A percentile compares a stretch with the other conserved stretches of the same genome.
These are phyloP conservation scores for Cynara cardunculus DNA, from an alignment of 129 eudicot genomes.

Conservation along the genomic window DNA sequence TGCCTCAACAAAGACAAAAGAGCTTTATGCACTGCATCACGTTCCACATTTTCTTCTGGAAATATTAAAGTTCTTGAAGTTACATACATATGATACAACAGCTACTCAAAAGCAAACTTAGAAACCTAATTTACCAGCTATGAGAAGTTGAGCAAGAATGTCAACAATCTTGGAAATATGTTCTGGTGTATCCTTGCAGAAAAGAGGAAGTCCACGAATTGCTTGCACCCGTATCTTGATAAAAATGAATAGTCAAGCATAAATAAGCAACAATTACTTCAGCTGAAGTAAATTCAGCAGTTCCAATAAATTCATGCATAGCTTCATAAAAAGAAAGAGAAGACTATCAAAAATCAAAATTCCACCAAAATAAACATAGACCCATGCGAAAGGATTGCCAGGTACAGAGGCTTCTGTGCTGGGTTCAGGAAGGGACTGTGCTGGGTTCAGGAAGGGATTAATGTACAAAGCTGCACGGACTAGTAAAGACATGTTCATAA, in stretches of 20 bases:
- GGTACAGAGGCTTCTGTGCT: background rate
- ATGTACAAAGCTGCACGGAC: background rate
- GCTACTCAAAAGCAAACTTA: background rate
- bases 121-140: constrained; percentile 56
- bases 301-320: background rate
- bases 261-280: constrained; percentile 2
- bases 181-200: constrained; percentile 95
- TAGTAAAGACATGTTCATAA: background rate
- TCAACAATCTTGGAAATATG: constrained; percentile 88
- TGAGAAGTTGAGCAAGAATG: constrained; percentile 90
- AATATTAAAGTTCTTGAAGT: constrained; percentile 20
- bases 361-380: background rate
- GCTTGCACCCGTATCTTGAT: constrained; percentile 76
- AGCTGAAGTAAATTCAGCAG: background rate
- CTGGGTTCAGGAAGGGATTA: background rate
- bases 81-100: background rate
- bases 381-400: background rate
- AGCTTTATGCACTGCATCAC: constrained; percentile 94
- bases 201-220: constrained; percentile 92
- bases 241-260: constrained; percentile 6
- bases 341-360: background rate
- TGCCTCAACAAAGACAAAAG: constrained; percentile 87
- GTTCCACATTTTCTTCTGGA: constrained; percentile 91
- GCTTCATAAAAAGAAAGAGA: background rate
- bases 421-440: background rate